Base-by-base conservation (phyloP, 2,329 filamentous ascomycete species). In the Bretziella fagacearum region DNA sequence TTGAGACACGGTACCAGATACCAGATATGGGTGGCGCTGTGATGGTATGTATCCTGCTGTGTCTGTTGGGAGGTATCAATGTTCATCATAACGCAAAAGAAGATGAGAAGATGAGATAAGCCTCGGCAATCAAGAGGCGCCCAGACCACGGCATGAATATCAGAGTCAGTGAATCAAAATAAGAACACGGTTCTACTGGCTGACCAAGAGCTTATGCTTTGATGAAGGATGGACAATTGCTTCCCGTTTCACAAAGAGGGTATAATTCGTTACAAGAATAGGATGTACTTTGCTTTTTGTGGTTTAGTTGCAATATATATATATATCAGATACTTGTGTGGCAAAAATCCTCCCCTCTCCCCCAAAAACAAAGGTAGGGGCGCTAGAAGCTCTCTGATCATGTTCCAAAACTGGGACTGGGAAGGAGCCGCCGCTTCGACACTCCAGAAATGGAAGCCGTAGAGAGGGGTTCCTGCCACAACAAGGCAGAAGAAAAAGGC, bases 381-480 rank as follows among this genome's bases (percentile, higher is more conserved):
- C 40, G 40, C 26, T 43, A 43, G 25, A 43, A 43, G 6, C 25
- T 22, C 30, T 7, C 4, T 27, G 7, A 23, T 36, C n/a, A 13
- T 25, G 6, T 36, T 46, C 11, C 11, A 35, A 43, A 43, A 32
- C n/a, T 29, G 26, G 25, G 15, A 18, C 40, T 43, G 17, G 20
- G 40, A 43, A 48, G 39, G 46, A 48, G 37, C 46, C 46, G 37
- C 46, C 46, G 46, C 37, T 30, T 48, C 39, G 10, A 48, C 23
- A 15, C n/a, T 36, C 46, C 39, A 27, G 13, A 48, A 36, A 18
- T 36, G 46, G 46, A 43, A 47, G 20, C 18, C 35, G 26, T n/a
- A 29, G 27, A 4, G 18, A 20, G 23, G 35, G 35, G 35, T 13
- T 39, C 35, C 35, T 39, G 20, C 3, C 35, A 39, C 35, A 39